Base-by-base conservation (phyloP, 2,329 filamentous ascomycete species). In the Aspergillus pseudotamarii region DNA sequence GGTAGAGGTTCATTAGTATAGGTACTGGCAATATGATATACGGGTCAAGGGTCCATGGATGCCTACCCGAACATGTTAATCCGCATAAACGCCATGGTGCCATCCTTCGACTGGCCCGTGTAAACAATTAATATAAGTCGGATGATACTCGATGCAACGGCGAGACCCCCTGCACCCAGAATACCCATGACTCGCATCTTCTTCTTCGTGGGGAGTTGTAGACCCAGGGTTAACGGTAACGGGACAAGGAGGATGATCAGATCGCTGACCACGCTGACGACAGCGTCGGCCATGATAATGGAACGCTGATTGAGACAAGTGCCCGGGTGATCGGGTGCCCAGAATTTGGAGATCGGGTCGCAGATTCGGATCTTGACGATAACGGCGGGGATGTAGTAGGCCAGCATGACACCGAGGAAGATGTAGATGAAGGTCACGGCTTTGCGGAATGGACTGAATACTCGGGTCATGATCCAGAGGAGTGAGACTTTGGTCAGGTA, bases 201-300 rank as follows among this genome's bases (percentile, higher is more conserved):
- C 64, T 86, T 84, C 54, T 76, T 79, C 6, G 70, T 65, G 1
- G 82, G 78, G 28, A 86, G 75, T 64, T 83, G 78, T 6, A 85
- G 68, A 14, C 72, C 70, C 68, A 79, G 73, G 2, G 83, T 78
- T 9, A 80, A 79, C 14, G 79, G 78, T 21, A 86, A 79, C 2
- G 84, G 85, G 3, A 87, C 72, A 1, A 84, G 62, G 12, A 85
- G 81, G 26, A 85, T 78, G 11, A 82, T 75, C 57, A 88, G 80
- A 71, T 89, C 86, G 32, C 85, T 87, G 56, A 83, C 72, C 30
- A 87, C 86, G 72, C 88, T 88, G 68, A 88, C 81, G 41, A 86
- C 82, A 6, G 86, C 85, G 46, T 87, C 79, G 14, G 81, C 80
- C 36, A 85, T 76, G 32, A 86, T 79, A 38, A 86, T 83, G 0